Evolutionary conservation across 495 filamentous ascomycete genomes (phyloP).

Genomic region (Parathielavia appendiculata): DNA sequence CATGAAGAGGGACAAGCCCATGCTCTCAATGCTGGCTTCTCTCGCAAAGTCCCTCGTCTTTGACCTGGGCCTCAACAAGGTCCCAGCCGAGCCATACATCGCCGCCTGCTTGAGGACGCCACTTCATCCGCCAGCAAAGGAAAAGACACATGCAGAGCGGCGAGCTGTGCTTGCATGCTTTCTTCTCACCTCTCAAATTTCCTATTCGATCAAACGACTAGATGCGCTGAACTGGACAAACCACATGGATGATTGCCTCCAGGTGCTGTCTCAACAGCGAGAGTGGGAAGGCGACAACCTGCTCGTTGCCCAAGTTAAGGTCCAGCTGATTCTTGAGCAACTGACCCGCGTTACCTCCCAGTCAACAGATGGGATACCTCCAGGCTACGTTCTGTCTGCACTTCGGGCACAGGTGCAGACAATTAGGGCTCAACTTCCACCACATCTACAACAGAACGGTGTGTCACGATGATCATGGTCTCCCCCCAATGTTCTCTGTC

Average conservation of each 20-base stretch:
- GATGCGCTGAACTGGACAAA: conserved; percentile 47
- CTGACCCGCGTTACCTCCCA: conserved; percentile 24
- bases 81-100: conserved; percentile 28
- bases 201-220: conserved; percentile 39
- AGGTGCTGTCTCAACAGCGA: conserved; percentile 38
- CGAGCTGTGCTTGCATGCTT: conserved; percentile 52
- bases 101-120: conserved; percentile 14
- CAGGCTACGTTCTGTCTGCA: conserved; percentile 40
- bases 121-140: conserved; percentile 15
- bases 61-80: conserved; percentile 53
- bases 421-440: conserved; percentile 34
- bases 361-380: conserved; percentile 34
- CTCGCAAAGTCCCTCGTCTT: conserved; percentile 49
- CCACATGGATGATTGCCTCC: conserved; percentile 50
- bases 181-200: conserved; percentile 43
- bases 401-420: conserved; percentile 42
- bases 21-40: conserved; percentile 42
- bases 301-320: conserved; percentile 42
- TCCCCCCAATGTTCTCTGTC: not conserved
- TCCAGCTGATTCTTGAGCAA: conserved; percentile 33
- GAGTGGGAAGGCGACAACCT: conserved; percentile 49
- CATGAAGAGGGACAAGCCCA: conserved; percentile 31
- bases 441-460: conserved; percentile 38
- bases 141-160: conserved; percentile 48
- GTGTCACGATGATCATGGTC: conserved; percentile 15